Base-by-base conservation (phyloP, 2,329 filamentous ascomycete genomes). In the Sphaerulina vaccinii region DNA sequence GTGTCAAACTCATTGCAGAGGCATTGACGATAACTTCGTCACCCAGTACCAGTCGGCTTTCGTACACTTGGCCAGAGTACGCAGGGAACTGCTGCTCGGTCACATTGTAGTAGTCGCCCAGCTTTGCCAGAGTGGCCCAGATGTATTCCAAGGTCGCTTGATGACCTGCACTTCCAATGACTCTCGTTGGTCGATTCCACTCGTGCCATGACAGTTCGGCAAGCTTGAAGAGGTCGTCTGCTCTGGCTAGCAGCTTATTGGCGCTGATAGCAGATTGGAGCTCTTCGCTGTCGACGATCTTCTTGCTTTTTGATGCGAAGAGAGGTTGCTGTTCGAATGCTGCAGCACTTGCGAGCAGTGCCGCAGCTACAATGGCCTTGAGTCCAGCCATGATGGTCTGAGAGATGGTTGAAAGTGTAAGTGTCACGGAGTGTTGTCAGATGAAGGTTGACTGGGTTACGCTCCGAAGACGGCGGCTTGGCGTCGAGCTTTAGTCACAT, bases 141-240 rank as follows among this genome's bases (percentile, higher is more conserved):
- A 67, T 63, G 49, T 65, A 67, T n/a, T 65, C 59, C 32, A 65
- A 45, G 3, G 65, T 67, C 9, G 58, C 64, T 23, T 52, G 44
- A 40, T 63, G 49, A 5, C 43, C 52, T 41, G 52, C 41, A 56
- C 83, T 86, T 23, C 85, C 85, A 58, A 88, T 87, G 18, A 88
- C 85, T 47, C 85, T 78, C 1, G 85, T 88, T 1, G 85, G 85
- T 61, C 85, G 85, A 55, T 80, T 79, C 63, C 83, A 86, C 56
- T 87, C 82, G 1, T 77, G 72, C 54, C 79, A 71, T 9, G 78
- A 77, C 46, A 77, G 72, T 66, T 84, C 74, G 0, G 85, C 84
- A 49, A 87, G 79, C 45, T 79, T 71, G 61, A 79, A 87, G 7
- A 89, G 77, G 35, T 80, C 68, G 61, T 84, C 73, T 3, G 85